phyloP scores from a whole-genome alignment of 148 eudicot species.

The Fallopia convolvulus region DNA sequence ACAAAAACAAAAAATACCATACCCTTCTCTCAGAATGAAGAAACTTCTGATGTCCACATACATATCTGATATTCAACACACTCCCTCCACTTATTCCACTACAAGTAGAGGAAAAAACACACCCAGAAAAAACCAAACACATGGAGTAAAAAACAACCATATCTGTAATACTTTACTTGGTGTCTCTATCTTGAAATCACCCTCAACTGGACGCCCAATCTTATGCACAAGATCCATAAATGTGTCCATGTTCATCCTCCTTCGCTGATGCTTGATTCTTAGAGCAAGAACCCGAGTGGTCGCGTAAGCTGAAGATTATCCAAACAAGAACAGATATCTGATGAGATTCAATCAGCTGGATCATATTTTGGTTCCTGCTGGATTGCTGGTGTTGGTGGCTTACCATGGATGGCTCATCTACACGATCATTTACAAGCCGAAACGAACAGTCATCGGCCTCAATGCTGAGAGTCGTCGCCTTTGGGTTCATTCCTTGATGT shows the following conservation, averaged over 20 bases:
- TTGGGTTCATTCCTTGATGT: slow-evolving; percentile 16
- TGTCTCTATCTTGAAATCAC: neutral
- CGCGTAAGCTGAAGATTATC: neutral
- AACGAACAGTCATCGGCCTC: slow-evolving; percentile 14
- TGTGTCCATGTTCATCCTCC: neutral
- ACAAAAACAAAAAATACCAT: neutral
- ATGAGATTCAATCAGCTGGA: neutral
- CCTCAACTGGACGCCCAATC: neutral
- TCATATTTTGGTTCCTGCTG: slow-evolving; percentile 11
- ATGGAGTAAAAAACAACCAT: neutral
- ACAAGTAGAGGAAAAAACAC: neutral
- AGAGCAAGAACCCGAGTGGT: neutral
- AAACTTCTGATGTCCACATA: neutral
- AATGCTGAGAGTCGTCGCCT: slow-evolving; percentile 13
- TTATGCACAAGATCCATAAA: neutral
- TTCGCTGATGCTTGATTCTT: neutral
- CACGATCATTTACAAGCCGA: neutral
- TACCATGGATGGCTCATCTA: slow-evolving; percentile 12
- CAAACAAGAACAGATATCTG: neutral
- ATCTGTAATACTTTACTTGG: neutral
- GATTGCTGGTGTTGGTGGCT: slow-evolving; percentile 9
- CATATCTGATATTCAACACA: neutral
- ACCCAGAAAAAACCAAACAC: neutral
- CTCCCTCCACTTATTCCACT: neutral
- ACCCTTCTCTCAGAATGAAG: no score